These are phyloP conservation scores for Fusarium nygamai DNA, from an alignment of 2,329 filamentous ascomycete genomes.

Conservation along the genomic window DNA sequence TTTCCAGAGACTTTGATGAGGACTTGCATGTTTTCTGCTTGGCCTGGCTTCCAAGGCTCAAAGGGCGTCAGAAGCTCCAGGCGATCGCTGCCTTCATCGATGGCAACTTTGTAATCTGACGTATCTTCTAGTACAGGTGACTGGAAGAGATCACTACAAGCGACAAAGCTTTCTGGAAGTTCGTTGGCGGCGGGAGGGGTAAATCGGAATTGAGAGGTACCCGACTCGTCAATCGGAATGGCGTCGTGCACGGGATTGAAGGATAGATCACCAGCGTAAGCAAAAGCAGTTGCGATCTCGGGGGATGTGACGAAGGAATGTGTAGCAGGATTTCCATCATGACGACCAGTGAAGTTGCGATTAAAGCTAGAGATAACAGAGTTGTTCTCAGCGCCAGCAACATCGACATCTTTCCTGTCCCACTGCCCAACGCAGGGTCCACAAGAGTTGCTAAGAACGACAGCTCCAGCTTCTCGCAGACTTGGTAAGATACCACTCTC, in stretches of 20 bases:
- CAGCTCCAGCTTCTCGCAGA: constrained; percentile 93
- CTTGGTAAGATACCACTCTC: constrained; percentile 91
- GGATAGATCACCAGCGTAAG: constrained; percentile 88
- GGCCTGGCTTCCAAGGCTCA: constrained; percentile 50
- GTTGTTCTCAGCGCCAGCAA: constrained; percentile 77
- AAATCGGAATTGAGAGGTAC: constrained; percentile 46
- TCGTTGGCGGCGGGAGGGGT: not conserved
- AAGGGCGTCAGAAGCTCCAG: constrained; percentile 44
- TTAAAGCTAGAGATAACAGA: constrained; percentile 87
- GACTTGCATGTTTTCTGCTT: constrained; percentile 68
- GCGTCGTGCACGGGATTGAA: constrained; percentile 95
- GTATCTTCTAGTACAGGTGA: not conserved
- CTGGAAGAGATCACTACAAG: not conserved
- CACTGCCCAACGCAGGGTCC: constrained; percentile 79
- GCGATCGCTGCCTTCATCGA: constrained; percentile 44
- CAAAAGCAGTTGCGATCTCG: constrained; percentile 94
- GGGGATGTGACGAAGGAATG: constrained; percentile 79
- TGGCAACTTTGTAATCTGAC: not conserved
- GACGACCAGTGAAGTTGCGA: constrained; percentile 50
- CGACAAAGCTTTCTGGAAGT: not conserved
- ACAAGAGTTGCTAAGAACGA: constrained; percentile 63
- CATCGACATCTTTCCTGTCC: constrained; percentile 77
- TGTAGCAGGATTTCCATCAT: constrained; percentile 54
- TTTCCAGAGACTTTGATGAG: constrained; percentile 96
- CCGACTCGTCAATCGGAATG: constrained; percentile 63